Conservation (phyloP, 1,284 basidiomycete genomes). For the Peniophora sp. region DNA sequence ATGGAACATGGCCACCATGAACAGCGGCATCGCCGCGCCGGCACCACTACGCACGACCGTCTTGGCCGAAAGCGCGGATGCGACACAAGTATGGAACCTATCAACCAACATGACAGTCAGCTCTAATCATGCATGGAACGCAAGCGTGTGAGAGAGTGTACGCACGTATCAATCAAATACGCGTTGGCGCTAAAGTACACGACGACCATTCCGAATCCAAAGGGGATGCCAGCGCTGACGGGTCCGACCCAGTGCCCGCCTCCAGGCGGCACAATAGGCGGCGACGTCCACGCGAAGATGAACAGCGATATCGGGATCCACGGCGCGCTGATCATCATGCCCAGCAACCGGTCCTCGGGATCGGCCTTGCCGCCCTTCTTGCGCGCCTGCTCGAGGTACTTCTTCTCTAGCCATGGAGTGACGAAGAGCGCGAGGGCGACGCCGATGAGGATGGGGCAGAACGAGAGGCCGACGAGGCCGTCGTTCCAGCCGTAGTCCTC, state of each 20-base stretch:
- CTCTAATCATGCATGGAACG: too few species aligned
- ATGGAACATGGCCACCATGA: constrained; percentile 38
- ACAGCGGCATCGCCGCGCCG: constrained; percentile 40
- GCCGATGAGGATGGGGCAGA: constrained; percentile 37
- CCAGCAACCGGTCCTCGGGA: constrained; percentile 8
- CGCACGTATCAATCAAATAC: constrained; percentile 32
- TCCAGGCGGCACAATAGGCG: constrained; percentile 11
- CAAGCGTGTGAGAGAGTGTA: too few species aligned
- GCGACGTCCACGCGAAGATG: constrained; percentile 27
- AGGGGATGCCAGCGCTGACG: constrained; percentile 32
- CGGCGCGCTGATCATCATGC: constrained; percentile 27
- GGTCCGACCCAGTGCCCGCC: constrained; percentile 29
- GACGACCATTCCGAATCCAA: constrained; percentile 37
- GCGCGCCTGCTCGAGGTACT: constrained; percentile 15
- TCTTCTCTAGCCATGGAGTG: constrained; percentile 30
- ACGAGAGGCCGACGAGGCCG: constrained; percentile 36
- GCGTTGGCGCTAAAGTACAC: constrained; percentile 28
- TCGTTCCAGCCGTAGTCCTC: constrained; percentile 32
- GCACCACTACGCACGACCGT: constrained; percentile 37
- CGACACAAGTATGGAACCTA: constrained; percentile 28
- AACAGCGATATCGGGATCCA: constrained; percentile 23
- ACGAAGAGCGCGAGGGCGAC: constrained; percentile 29
- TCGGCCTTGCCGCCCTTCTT: constrained; percentile 16
- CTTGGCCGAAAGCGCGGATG: constrained; percentile 23
- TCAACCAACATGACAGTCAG: too few species aligned